A percentile compares a stretch with the other conserved stretches of the same genome.
phyloP scores from a whole-genome alignment of 805 yeast species.

The Isabelozyma gotoi region DNA sequence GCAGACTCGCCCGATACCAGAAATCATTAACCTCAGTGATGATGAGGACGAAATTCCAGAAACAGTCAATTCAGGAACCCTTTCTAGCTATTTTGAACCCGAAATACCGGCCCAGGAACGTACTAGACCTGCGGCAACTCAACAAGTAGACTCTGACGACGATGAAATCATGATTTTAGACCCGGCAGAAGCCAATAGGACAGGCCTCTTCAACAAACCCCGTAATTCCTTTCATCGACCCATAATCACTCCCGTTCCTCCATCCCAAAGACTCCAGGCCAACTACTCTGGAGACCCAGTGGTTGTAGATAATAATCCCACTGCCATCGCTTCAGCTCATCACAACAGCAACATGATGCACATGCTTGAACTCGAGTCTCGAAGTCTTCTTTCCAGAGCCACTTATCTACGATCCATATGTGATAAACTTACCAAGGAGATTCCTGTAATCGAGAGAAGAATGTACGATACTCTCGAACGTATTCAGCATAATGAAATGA shows the following conservation, averaged over 20 bases:
- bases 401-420: background rate
- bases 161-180: slow-evolving; percentile 29
- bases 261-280: background rate
- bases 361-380: background rate
- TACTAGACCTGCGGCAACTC: too few relatives aligned
- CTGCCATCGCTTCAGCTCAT: background rate
- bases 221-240: background rate
- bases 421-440: background rate
- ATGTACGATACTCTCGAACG: background rate
- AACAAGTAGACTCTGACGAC: slow-evolving; percentile 12
- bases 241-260: background rate
- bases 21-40: background rate
- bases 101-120: too few relatives aligned
- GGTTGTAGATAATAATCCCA: background rate
- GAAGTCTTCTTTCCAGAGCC: background rate
- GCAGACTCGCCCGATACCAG: too few relatives aligned
- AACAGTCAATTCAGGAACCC: too few relatives aligned
- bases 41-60: too few relatives aligned
- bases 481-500: background rate
- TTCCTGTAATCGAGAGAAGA: background rate
- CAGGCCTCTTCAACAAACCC: slow-evolving; percentile 7
- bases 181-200: slow-evolving; percentile 27
- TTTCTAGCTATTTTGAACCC: too few relatives aligned
- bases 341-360: background rate
- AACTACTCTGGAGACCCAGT: background rate